Evolutionary conservation across 108 stramenopile genomes (phyloP), one percentile per base, ranked within the genome.

Genomic region (Skeletonema costatum): DNA sequence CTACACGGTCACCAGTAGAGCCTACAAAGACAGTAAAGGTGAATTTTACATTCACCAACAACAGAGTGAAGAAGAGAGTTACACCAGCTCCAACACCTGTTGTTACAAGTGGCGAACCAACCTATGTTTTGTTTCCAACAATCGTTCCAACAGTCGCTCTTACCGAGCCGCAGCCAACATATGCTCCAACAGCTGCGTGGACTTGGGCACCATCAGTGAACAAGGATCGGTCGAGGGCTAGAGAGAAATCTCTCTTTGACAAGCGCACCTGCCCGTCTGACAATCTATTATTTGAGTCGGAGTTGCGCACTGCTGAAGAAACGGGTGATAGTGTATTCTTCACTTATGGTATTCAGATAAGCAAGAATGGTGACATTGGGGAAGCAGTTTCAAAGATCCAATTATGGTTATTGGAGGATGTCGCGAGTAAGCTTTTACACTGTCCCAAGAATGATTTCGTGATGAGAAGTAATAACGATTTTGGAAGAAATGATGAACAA

Each of bases 311-410:
- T 16, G 53, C 53, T 29, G 53, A 25, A 25, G 9, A 25, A 56
- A 25, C 16, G 0, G 25, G 25, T 25, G 53, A 25, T 8, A 56
- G 21, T 2, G 61, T 80, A 2, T 64, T 80, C 64, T 80, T 80
- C 42, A 64, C 73, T 7, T 80, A 80, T 67, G 79, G 73, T 41
- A 64, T 80, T 35, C 66, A 80, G 64, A 74, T 68, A 5, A 56
- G 31, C 33, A 36, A 31, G n/a, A 44, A 32, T 48, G 32, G 31
- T 48, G 44, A 64, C 44, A 56, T 74, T 5, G 68, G 36, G 64
- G 48, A 48, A 11, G 61, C 60, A 2, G 79, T 80, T 11, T 73
- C 74, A 58, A 33, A 36, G 19, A 21, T 80, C 30, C 79, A 80
- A 41, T 7, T 53, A 32, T 67, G 60, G 68, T 51, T 80, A 19